Evolutionary conservation across 495 filamentous ascomycete genomes (phyloP).

Genomic region (Hypoxylon fuscum): DNA sequence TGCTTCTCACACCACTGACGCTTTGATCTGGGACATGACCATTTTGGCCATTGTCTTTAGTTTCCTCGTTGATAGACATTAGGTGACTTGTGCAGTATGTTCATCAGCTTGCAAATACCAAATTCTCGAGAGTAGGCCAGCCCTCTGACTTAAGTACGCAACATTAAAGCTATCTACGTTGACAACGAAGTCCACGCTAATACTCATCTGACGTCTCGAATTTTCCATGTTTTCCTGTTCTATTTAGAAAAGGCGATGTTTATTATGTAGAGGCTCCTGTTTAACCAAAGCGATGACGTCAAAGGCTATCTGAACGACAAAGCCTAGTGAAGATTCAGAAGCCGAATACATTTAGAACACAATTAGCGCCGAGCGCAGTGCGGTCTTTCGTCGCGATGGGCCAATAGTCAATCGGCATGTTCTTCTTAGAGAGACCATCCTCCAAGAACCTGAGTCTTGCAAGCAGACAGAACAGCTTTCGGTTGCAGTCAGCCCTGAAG

Average conservation of each 20-base stretch:
- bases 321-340: slow-evolving; percentile 10
- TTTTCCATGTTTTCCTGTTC: slow-evolving; percentile 27
- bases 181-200: background rate
- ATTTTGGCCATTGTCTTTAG: background rate
- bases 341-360: slow-evolving; percentile 16
- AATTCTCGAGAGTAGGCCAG: background rate
- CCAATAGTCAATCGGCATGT: slow-evolving; percentile 22
- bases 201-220: slow-evolving; percentile 2
- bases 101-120: background rate
- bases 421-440: slow-evolving; percentile 21
- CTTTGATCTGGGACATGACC: background rate
- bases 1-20: background rate
- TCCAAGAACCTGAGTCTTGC: slow-evolving; percentile 8
- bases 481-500: background rate
- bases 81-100: background rate
- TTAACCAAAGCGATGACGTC: slow-evolving; percentile 24
- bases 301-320: slow-evolving; percentile 15
- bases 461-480: background rate
- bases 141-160: slow-evolving; percentile 4
- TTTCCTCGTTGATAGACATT: slow-evolving; percentile 21
- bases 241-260: background rate
- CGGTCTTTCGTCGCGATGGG: background rate
- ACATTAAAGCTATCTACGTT: background rate
- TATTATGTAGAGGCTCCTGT: background rate
- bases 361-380: slow-evolving; percentile 13